phyloP scores from a whole-genome alignment of 75 land plant species.

The Cunninghamia lanceolata region DNA sequence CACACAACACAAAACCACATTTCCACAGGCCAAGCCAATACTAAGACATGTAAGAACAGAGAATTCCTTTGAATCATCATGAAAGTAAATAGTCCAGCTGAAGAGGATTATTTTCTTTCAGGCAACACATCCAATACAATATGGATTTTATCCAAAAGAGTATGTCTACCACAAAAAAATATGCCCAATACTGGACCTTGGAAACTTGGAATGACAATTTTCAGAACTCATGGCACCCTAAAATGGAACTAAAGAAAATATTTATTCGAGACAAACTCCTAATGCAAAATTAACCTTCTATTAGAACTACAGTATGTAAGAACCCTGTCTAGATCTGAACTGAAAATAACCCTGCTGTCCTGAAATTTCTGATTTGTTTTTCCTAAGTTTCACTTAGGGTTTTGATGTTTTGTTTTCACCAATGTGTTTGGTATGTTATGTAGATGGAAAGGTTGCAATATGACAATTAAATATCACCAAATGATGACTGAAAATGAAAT shows the following conservation, averaged over 20 bases:
- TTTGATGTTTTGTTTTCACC: too few relatives aligned
- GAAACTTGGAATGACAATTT: not conserved
- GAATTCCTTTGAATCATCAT: not conserved
- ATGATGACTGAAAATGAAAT: too few relatives aligned
- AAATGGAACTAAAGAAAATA: too few relatives aligned
- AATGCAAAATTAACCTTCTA: too few relatives aligned
- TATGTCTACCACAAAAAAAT: not conserved
- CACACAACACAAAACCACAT: not conserved
- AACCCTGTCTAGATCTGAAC: too few relatives aligned
- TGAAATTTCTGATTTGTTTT: too few relatives aligned
- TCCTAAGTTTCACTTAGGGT: too few relatives aligned
- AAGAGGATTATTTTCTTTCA: not conserved
- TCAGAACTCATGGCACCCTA: not conserved
- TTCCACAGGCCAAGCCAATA: not conserved
- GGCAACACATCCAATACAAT: not conserved
- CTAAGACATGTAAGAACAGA: not conserved
- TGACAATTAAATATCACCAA: too few relatives aligned
- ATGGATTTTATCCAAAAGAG: not conserved
- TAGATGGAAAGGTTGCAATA: too few relatives aligned
- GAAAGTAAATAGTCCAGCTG: not conserved
- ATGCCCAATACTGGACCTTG: not conserved
- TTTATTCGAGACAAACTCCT: not conserved
- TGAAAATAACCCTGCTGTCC: too few relatives aligned
- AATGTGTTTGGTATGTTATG: too few relatives aligned
- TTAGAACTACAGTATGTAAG: not conserved